Conservation (phyloP, 495 filamentous ascomycete genomes). For the Penicillium roqueforti region DNA sequence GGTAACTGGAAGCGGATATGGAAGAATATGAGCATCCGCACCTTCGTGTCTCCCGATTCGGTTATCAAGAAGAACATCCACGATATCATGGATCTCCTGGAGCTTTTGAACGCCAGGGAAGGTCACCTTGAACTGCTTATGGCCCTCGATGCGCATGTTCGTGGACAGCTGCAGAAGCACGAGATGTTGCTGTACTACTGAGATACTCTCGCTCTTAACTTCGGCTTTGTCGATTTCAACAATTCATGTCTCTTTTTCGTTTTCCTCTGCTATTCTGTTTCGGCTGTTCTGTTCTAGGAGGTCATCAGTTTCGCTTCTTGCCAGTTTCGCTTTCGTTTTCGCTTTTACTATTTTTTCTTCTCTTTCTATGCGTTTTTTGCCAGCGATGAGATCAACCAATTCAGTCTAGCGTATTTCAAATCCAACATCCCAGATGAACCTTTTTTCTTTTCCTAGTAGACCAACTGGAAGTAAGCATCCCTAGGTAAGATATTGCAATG, state of each 20-base stretch:
- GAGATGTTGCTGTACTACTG: background rate
- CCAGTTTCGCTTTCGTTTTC: background rate
- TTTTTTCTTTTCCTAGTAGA: background rate
- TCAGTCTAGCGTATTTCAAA: background rate
- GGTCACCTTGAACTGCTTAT: background rate
- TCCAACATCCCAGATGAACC: background rate
- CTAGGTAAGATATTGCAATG: too few species aligned
- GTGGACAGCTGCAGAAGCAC: background rate
- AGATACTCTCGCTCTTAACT: background rate
- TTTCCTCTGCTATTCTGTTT: background rate
- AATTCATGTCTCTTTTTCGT: background rate
- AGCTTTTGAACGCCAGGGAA: background rate
- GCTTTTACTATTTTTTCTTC: background rate
- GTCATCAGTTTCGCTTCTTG: background rate
- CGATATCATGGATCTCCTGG: background rate
- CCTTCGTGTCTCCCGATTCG: slow-evolving; percentile 12
- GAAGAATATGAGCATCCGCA: slow-evolving; percentile 51
- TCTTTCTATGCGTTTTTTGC: background rate
- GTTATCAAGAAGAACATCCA: background rate
- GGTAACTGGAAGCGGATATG: slow-evolving; percentile 49
- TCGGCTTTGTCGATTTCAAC: background rate
- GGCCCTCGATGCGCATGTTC: background rate
- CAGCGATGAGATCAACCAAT: background rate
- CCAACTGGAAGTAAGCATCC: too few species aligned
- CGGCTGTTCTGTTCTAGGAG: too few species aligned